Conservation (phyloP, 2,329 filamentous ascomycete species). For the Neofusicoccum umdonicola region DNA sequence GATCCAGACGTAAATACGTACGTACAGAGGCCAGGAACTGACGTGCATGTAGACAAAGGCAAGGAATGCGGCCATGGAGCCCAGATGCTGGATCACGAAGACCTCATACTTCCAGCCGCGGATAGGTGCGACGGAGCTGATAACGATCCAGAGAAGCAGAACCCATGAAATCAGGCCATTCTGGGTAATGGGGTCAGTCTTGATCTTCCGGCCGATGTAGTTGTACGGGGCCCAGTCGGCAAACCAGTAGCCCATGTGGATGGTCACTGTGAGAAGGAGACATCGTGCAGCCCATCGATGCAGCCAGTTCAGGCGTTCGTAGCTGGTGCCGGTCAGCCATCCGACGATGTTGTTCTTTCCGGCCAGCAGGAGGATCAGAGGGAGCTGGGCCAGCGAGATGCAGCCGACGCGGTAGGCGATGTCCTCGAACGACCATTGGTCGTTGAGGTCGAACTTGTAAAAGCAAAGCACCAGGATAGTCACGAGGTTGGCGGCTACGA, state of each 20-base stretch:
- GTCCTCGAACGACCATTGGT: conserved; percentile 53
- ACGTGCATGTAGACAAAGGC: conserved; percentile 65
- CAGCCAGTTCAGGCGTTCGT: conserved; percentile 71
- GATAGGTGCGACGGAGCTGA: conserved; percentile 63
- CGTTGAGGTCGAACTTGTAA: conserved; percentile 52
- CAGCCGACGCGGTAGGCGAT: conserved; percentile 58
- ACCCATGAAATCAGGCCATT: conserved; percentile 68
- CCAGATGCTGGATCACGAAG: conserved; percentile 67
- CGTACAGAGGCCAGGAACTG: conserved; percentile 46
- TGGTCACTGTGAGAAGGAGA: conserved; percentile 64
- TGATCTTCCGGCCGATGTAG: conserved; percentile 58
- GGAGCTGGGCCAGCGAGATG: conserved; percentile 53
- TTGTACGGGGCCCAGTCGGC: conserved; percentile 60
- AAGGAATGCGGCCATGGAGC: conserved; percentile 60
- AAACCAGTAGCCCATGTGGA: conserved; percentile 71
- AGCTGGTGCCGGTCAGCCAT: conserved; percentile 60
- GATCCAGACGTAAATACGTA: conserved; percentile 65
- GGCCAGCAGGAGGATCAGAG: conserved; percentile 55
- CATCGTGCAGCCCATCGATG: conserved; percentile 71
- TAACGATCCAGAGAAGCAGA: conserved; percentile 62
- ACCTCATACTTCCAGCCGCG: conserved; percentile 67
- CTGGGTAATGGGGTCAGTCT: conserved; percentile 62
- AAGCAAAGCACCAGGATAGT: conserved; percentile 56
- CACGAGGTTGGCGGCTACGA: conserved; percentile 48
- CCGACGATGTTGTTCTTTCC: conserved; percentile 61